Base-by-base conservation (phyloP, 371 early-diverging fungal species). In the Mucor sp. region DNA sequence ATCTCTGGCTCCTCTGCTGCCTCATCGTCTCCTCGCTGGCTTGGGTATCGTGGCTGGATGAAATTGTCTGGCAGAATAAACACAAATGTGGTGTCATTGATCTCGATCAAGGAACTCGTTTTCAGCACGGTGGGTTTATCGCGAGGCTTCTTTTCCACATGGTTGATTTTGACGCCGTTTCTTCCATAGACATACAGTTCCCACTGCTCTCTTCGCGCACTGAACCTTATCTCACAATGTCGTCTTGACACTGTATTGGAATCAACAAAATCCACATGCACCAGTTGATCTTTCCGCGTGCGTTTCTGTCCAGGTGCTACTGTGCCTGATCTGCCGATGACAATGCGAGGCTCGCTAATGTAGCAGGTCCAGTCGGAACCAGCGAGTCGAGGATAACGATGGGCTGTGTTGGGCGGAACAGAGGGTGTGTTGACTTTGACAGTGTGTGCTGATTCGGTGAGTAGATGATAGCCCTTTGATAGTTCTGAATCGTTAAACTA, bases 361-460 rank as follows among this genome's bases (percentile, higher is more conserved):
- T 77, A 81, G 43, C 75, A 74, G 8, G 76, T 79, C 84, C 80
- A 81, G 58, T 81, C 69, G 17, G 70, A 68, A 0, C 81, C 80
- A 17, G 75, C 77, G 21, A 84, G 63, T 56, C 74, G 70, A n/a
- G 84, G 81, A 56, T 82, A 82, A 28, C 70, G 64, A 48, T 77
- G 79, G 2, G 70, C 58, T 3, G 50, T 62, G 33, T 72, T 69
- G 3, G 62, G 47, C 32, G 75, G 71, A 6, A 79, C 73, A 0
- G 66, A 33, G 0, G 76, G 71, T 58, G 75, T 70, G 30, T 74
- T 69, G 14, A 75, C 73, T 55, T 62, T 70, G 39, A 81, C 74
- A 30, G 59, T 65, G 15, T 73, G 68, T 30, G 69, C 68, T 0
- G 79, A 74, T 25, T 72, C 71, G n/a, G 76, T 76, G 44, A 76